Evolutionary conservation across 2,329 filamentous ascomycete genomes (phyloP).

Genomic region (Cladobotryum protrusum): DNA sequence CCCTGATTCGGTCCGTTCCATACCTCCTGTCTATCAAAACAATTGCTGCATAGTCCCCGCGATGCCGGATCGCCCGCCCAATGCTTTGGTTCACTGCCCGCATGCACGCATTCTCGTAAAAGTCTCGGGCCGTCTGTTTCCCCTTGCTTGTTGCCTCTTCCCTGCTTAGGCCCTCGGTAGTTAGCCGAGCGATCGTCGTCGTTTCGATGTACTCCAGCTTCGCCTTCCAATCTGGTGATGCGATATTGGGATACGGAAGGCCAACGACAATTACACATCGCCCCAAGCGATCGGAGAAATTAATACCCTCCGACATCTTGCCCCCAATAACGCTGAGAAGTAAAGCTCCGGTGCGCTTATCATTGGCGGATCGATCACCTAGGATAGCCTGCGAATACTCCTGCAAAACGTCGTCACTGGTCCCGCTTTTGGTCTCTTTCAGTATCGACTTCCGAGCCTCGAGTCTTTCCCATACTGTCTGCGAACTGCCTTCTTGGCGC

Average conservation of each 20-base stretch:
- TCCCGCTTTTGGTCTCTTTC: constrained; percentile 46
- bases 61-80: constrained; percentile 83
- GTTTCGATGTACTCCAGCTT: constrained; percentile 81
- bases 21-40: constrained; percentile 79
- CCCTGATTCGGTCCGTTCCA: constrained; percentile 62
- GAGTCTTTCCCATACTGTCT: constrained; percentile 54
- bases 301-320: constrained; percentile 95
- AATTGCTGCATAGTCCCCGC: constrained; percentile 84
- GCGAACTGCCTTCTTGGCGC: constrained; percentile 21
- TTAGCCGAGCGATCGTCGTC: constrained; percentile 38
- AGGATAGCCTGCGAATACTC: constrained; percentile 67
- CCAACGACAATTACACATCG: constrained; percentile 89
- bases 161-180: constrained; percentile 8
- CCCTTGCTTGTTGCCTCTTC: constrained; percentile 25
- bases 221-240: constrained; percentile 86
- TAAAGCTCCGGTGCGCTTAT: constrained; percentile 55
- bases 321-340: constrained; percentile 89
- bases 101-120: constrained; percentile 95
- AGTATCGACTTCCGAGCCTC: constrained; percentile 57
- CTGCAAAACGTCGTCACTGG: constrained; percentile 64
- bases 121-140: constrained; percentile 63
- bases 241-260: constrained; percentile 84
- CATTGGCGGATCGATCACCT: constrained; percentile 30
- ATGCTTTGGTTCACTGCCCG: constrained; percentile 95
- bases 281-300: constrained; percentile 87